Percentiles rank a stretch among this genome's conserved stretches.
phyloP scores from a whole-genome alignment of 2,329 filamentous ascomycete species.

The Berkeleyomyces basicola region DNA sequence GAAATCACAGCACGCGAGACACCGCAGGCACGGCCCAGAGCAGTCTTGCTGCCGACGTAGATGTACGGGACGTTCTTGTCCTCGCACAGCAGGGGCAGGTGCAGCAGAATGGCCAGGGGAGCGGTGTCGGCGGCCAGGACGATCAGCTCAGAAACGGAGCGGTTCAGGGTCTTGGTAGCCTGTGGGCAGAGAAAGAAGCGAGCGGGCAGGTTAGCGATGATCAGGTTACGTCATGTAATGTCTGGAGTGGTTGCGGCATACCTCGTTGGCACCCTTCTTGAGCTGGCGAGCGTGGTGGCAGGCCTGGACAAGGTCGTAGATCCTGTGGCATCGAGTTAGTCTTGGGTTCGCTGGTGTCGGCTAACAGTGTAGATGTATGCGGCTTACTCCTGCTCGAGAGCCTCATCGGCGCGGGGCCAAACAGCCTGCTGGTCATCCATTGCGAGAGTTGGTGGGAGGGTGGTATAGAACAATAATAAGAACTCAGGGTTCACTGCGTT shows the following conservation, averaged over 20 bases:
- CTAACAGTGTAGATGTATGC: not conserved
- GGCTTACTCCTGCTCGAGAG: slow-evolving; percentile 50
- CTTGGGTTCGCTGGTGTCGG: not conserved
- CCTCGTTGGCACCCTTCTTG: slow-evolving; percentile 79
- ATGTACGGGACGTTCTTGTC: slow-evolving; percentile 54
- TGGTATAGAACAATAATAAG: slow-evolving; percentile 18
- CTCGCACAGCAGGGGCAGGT: slow-evolving; percentile 77
- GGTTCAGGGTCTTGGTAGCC: slow-evolving; percentile 75
- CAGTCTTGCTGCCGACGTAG: slow-evolving; percentile 62
- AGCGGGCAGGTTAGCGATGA: no score
- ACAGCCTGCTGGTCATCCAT: slow-evolving; percentile 24
- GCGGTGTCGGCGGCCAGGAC: slow-evolving; percentile 78
- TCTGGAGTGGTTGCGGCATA: slow-evolving; percentile 13
- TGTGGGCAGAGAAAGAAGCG: not conserved
- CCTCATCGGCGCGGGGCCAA: slow-evolving; percentile 57
- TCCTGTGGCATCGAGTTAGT: slow-evolving; percentile 17
- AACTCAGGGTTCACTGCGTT: slow-evolving; percentile 43
- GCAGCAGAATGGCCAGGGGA: slow-evolving; percentile 74
- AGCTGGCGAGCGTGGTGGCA: slow-evolving; percentile 54
- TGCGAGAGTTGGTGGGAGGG: not conserved
- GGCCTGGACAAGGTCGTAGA: slow-evolving; percentile 69
- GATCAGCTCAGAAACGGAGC: slow-evolving; percentile 78
- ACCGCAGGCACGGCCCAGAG: slow-evolving; percentile 77
- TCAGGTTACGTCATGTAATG: slow-evolving; percentile 3
- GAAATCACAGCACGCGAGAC: slow-evolving; percentile 79